Evolutionary conservation across 257 asterid species (phyloP).

Genomic region (Cruciata laevipes): DNA sequence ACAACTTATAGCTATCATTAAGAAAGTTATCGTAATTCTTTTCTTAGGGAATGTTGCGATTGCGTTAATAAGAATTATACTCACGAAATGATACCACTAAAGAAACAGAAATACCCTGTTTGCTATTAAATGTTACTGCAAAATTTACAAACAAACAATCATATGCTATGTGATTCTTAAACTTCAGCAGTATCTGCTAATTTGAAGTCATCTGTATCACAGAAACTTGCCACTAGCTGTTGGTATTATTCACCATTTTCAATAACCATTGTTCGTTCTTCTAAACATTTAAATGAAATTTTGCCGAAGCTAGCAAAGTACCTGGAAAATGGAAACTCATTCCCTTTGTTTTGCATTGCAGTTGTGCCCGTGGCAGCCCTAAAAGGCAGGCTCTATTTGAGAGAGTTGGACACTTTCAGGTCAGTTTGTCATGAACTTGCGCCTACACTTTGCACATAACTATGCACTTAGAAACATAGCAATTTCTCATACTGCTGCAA

Average conservation of each 20-base stretch:
- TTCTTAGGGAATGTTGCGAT: not conserved
- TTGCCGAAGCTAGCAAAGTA: not conserved
- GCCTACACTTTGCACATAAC: not conserved
- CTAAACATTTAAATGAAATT: no score
- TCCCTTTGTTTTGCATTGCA: conserved; percentile 24
- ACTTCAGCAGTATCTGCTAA: not conserved
- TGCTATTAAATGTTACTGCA: no score
- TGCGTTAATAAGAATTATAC: not conserved
- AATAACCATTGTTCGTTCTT: not conserved
- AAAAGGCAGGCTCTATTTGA: conserved; percentile 56
- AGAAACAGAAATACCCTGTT: no score
- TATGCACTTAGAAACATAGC: not conserved
- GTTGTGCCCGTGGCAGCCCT: conserved; percentile 97
- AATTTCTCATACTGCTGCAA: not conserved
- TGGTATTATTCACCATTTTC: not conserved
- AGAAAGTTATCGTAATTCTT: not conserved
- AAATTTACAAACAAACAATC: no score
- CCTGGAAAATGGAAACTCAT: not conserved
- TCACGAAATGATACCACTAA: no score
- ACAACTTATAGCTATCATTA: not conserved
- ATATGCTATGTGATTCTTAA: not conserved
- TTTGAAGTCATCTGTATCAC: not conserved
- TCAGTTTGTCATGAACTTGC: conserved; percentile 5
- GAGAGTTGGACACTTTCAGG: conserved; percentile 88
- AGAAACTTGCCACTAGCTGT: not conserved